Conservation (phyloP, 768 basidiomycete species). For the Termitomyces heimii region DNA sequence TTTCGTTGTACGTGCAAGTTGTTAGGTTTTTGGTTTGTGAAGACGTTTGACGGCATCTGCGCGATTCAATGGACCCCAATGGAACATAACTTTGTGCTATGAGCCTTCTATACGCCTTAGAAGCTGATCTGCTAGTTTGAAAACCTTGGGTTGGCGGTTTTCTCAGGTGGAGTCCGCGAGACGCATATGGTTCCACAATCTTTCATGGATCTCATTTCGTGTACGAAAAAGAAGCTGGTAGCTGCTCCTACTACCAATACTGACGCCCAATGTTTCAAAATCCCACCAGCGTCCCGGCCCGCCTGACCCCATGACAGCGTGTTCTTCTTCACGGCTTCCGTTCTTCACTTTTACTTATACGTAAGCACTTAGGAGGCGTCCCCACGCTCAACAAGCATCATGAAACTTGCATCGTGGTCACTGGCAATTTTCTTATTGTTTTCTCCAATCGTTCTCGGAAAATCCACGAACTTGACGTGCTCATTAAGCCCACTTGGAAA, state of each 20-base stretch:
- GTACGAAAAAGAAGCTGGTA: not conserved
- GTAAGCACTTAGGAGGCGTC: not conserved
- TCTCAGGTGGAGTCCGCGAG: not conserved
- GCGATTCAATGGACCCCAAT: too few species aligned
- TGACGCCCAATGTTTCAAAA: not conserved
- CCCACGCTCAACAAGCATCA: not conserved
- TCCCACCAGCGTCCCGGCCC: conserved; percentile 5
- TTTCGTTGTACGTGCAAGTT: too few species aligned
- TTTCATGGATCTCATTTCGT: not conserved
- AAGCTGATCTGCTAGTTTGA: not conserved
- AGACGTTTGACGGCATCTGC: not conserved
- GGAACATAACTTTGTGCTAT: not conserved
- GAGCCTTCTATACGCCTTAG: not conserved
- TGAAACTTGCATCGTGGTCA: not conserved
- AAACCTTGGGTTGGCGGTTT: not conserved
- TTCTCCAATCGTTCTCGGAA: not conserved
- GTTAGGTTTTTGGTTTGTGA: not conserved
- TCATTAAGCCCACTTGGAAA: conserved; percentile 26
- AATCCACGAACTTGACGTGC: conserved; percentile 11
- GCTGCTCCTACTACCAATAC: not conserved
- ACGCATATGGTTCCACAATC: too few species aligned
- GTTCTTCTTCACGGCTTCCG: not conserved
- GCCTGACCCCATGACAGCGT: conserved; percentile 9
- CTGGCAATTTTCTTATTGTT: not conserved
- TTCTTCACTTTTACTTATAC: not conserved